Percentiles rank a stretch among this genome's conserved stretches.
These are phyloP conservation scores for Yamadazyma phyllophila DNA, from an alignment of 805 yeast species.

Conservation along the genomic window DNA sequence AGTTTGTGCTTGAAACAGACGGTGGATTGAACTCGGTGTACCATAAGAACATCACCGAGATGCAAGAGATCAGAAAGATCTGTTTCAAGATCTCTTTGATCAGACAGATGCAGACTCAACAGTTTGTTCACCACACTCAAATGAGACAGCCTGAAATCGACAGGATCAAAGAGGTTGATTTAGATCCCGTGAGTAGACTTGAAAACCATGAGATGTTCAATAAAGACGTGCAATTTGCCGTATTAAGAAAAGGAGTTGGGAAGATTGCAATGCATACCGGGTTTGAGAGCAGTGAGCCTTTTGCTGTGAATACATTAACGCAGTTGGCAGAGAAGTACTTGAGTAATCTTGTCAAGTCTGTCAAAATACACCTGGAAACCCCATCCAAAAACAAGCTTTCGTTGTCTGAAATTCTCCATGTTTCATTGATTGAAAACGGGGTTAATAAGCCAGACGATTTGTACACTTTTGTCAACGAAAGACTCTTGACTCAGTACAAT, in stretches of 20 bases:
- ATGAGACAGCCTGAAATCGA: slow-evolving; percentile 67
- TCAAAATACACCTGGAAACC: slow-evolving; percentile 72
- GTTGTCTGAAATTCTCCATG: slow-evolving; percentile 47
- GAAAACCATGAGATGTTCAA: slow-evolving; percentile 62
- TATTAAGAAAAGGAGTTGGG: slow-evolving; percentile 66
- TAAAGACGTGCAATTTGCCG: slow-evolving; percentile 60
- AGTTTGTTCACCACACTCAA: slow-evolving; percentile 70
- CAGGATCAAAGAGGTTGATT: slow-evolving; percentile 61
- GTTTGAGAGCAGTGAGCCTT: slow-evolving; percentile 76
- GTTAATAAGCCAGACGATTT: slow-evolving; percentile 74
- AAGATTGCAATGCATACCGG: slow-evolving; percentile 90
- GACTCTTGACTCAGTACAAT: slow-evolving; percentile 61
- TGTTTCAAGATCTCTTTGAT: slow-evolving; percentile 87
- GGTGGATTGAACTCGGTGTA: slow-evolving; percentile 63
- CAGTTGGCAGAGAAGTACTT: slow-evolving; percentile 82
- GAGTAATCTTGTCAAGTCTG: slow-evolving; percentile 66
- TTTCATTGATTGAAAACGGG: slow-evolving; percentile 82
- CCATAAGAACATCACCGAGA: slow-evolving; percentile 64
- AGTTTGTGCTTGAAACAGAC: slow-evolving; percentile 33
- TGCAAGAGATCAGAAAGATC: slow-evolving; percentile 84
- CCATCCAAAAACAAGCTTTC: slow-evolving; percentile 44
- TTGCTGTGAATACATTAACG: slow-evolving; percentile 75
- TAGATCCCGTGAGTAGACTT: slow-evolving; percentile 80
- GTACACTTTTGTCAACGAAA: slow-evolving; percentile 71
- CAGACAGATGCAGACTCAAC: slow-evolving; percentile 85